Base-by-base conservation (phyloP, 805 yeast species). In the Schwanniomyces vanrijiae region DNA sequence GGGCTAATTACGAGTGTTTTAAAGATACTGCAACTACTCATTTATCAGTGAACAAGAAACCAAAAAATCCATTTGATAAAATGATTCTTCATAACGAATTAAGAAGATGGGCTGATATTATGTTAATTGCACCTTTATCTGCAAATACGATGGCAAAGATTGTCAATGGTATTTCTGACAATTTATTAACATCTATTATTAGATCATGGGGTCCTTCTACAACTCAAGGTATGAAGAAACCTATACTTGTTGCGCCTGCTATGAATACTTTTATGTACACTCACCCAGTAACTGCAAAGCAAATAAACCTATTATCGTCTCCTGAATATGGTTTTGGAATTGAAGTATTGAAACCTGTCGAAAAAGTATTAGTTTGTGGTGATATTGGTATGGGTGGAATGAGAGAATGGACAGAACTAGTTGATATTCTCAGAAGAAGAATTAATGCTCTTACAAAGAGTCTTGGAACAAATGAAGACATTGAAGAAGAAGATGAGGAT, bases 311-410 rank as follows among this genome's bases (percentile, higher is more conserved):
- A 16, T 54, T 73, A 39, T 44, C 65, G 8, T 60, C 64, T 31
- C 59, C 61, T 11, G 77, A 73, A 29, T 67, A 65, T 33, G 73
- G 74, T 2, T 71, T 72, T 52, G 77, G 76, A 9, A 62, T 72
- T 44, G 77, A 73, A 47, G 58, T 73, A 10, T 62, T 73, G 52
- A 72, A 71, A 48, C 78, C 78, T 13, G 77, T 73, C 8, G 78
- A 73, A 45, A 73, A 73, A 53, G 76, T 73, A 1, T 62, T 73
- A 50, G 71, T 73, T 6, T 73, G 78, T 59, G 78, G 78, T 5
- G 78, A 73, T 51, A 73, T 73, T 40, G 78, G 78, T 1, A 73
- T 73, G 77, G 78, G 78, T 4, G 78, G 78, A 6, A 73, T 73
- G 78, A 57, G 77, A 43, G 78, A 73, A 58, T 73, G 78, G 78